These are phyloP conservation scores for Podospora conica DNA, from an alignment of 495 filamentous ascomycete species.

Conservation along the genomic window DNA sequence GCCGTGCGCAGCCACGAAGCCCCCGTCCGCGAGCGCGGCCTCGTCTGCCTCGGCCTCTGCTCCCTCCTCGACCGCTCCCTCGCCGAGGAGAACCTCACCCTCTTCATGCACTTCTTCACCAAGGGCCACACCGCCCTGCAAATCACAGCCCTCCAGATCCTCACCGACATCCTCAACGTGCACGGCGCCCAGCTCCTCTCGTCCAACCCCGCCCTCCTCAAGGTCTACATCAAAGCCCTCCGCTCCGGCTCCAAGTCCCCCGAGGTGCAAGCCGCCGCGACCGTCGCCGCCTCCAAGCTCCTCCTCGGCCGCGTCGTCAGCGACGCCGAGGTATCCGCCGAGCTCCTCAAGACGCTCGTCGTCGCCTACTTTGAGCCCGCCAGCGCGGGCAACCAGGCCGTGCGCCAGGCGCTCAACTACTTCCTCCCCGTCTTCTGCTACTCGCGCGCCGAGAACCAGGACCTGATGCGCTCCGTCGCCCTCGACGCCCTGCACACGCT, in stretches of 20 bases:
- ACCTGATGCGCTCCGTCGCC: slow-evolving; percentile 65
- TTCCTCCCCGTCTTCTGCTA: slow-evolving; percentile 96
- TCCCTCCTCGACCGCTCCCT: slow-evolving; percentile 85
- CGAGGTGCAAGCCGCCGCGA: slow-evolving; percentile 75
- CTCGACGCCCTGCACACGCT: slow-evolving; percentile 62
- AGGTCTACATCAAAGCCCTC: slow-evolving; percentile 71
- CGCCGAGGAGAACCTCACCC: slow-evolving; percentile 84
- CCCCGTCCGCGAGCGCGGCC: slow-evolving; percentile 81
- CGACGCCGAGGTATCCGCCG: slow-evolving; percentile 49
- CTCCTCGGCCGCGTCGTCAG: slow-evolving; percentile 66
- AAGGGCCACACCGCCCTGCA: slow-evolving; percentile 88
- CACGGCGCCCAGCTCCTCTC: slow-evolving; percentile 70
- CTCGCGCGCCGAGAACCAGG: slow-evolving; percentile 69
- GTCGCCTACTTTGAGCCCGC: slow-evolving; percentile 87
- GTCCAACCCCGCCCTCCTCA: slow-evolving; percentile 56
- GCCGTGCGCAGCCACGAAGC: slow-evolving; percentile 91
- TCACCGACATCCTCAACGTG: slow-evolving; percentile 87
- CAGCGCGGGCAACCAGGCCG: slow-evolving; percentile 73
- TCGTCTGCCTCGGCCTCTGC: slow-evolving; percentile 84
- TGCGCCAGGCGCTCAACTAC: slow-evolving; percentile 85
- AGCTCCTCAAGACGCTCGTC: slow-evolving; percentile 75
- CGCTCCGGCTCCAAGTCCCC: slow-evolving; percentile 59
- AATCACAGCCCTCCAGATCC: slow-evolving; percentile 80
- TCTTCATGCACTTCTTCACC: slow-evolving; percentile 93
- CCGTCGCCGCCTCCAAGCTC: slow-evolving; percentile 76